phyloP scores from a whole-genome alignment of 1,284 basidiomycete genomes.

The Malassezia japonica region DNA sequence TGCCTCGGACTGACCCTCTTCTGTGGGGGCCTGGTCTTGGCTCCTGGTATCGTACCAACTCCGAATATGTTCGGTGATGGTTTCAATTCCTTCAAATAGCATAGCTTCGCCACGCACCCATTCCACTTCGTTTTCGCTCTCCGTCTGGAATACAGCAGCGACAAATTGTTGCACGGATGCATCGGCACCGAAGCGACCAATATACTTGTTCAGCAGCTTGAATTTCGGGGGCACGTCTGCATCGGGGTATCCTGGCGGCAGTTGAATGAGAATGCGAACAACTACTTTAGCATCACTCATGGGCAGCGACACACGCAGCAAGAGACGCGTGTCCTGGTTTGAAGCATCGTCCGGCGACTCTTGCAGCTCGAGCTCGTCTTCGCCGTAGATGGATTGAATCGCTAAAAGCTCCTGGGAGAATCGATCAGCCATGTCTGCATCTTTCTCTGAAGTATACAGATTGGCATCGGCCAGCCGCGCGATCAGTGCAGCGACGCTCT shows the following conservation, averaged over 20 bases:
- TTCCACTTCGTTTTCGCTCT: not conserved
- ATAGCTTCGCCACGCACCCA: constrained; percentile 35
- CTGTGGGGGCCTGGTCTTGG: not conserved
- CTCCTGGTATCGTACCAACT: constrained; percentile 28
- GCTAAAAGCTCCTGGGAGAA: constrained; percentile 18
- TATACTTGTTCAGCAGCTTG: constrained; percentile 4
- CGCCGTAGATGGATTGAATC: constrained; percentile 40
- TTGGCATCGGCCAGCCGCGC: not conserved
- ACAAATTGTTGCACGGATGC: not conserved
- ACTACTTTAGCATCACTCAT: not conserved
- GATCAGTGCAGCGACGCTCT: not conserved
- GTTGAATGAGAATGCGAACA: not conserved
- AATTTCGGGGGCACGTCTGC: not conserved
- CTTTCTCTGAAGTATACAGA: not conserved
- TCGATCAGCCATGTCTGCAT: not conserved
- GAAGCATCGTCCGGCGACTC: not conserved
- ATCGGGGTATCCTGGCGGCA: constrained; percentile 6
- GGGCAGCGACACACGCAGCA: not conserved
- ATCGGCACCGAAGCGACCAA: constrained; percentile 5
- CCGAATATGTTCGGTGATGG: constrained; percentile 34
- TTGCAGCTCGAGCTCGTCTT: constrained; percentile 25
- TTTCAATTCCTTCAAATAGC: constrained; percentile 47
- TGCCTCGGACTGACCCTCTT: too few species aligned
- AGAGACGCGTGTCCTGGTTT: not conserved
- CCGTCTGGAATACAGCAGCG: not conserved